Evolutionary conservation across 768 basidiomycete species (phyloP).

Genomic region (Podaxis mareebaensis): DNA sequence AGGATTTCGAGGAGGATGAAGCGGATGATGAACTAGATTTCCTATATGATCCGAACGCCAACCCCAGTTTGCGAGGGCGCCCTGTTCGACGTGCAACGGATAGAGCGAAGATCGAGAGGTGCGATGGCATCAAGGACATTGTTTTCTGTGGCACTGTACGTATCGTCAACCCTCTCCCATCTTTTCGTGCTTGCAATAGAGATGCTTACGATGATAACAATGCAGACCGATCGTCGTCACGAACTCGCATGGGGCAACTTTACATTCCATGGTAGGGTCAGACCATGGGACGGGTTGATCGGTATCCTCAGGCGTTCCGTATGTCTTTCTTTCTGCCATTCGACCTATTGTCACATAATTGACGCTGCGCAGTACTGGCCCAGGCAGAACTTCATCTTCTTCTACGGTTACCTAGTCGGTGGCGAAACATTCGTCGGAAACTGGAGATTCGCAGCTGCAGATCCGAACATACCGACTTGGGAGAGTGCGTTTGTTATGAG

Average conservation of each 20-base stretch:
- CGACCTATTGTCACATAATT: slow-evolving; percentile 8
- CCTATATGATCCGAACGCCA: slow-evolving; percentile 18
- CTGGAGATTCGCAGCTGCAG: slow-evolving; percentile 57
- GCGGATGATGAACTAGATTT: slow-evolving; percentile 28
- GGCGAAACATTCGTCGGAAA: slow-evolving; percentile 69
- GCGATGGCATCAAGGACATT: slow-evolving; percentile 60
- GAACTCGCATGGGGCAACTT: slow-evolving; percentile 49
- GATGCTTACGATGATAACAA: neutral
- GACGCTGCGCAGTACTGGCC: slow-evolving; percentile 3
- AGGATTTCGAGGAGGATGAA: slow-evolving; percentile 14
- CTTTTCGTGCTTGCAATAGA: neutral
- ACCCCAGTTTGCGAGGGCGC: slow-evolving; percentile 8
- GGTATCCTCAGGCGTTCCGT: slow-evolving; percentile 48
- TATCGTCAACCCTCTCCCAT: slow-evolving; percentile 16
- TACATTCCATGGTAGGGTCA: slow-evolving; percentile 52
- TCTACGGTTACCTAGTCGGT: slow-evolving; percentile 72
- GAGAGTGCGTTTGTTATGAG: slow-evolving; percentile 70
- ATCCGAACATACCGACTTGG: slow-evolving; percentile 48
- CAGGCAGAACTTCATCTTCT: slow-evolving; percentile 41
- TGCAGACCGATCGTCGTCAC: slow-evolving; percentile 50
- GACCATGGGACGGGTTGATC: slow-evolving; percentile 61
- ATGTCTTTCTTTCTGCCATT: slow-evolving; percentile 19
- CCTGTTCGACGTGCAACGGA: slow-evolving; percentile 23
- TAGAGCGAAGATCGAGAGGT: slow-evolving; percentile 29
- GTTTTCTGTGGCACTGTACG: slow-evolving; percentile 60